Evolutionary conservation across 495 filamentous ascomycete species (phyloP), one percentile per base, ranked within the genome.

Genomic region (Podospora pseudopauciseta): DNA sequence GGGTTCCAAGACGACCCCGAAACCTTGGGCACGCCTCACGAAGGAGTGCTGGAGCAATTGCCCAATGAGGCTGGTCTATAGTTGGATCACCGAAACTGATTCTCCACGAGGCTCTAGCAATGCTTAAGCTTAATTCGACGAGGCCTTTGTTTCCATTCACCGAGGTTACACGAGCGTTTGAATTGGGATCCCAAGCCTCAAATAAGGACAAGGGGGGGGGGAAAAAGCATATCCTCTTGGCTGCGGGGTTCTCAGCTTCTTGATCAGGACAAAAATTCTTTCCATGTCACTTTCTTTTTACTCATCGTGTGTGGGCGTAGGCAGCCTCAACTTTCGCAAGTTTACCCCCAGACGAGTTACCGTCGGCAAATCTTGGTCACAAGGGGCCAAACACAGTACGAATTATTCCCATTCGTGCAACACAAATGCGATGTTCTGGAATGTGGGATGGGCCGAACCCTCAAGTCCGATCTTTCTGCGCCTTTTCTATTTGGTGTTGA

Each of bases 51-150:
- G 6, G 11, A 39, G 6, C 34, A 39, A 39, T 39, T 39, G 34
- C 34, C 34, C 34, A 39, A 39, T 39, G 6, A 39, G 34, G 34
- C 11, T 39, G 34, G 34, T 39, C 34, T 5, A 39, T 11, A 39
- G 34, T 39, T 39, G 34, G 34, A 49, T 49, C 39, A 49, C 39
- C 39, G 39, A 49, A 49, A 49, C 13, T 11, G 16, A 58, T 58
- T 26, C 55, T n/a, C 15, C 55, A 26, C 55, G 55, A 20, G 55
- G 55, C 55, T 26, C 55, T 58, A 58, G 55, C 55, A 18, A 28
- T 32, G 65, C 59, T 67, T 67, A 67, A 67, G 65, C 65, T 67
- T 67, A 67, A 67, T 9, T 63, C 20, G 57, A 20, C 55, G 30
- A 60, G 39, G 39, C 18, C 13, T 58, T 58, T 58, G 3, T 19